Base-by-base conservation (phyloP, 345 rosid species). In the Clarkia xantiana region DNA sequence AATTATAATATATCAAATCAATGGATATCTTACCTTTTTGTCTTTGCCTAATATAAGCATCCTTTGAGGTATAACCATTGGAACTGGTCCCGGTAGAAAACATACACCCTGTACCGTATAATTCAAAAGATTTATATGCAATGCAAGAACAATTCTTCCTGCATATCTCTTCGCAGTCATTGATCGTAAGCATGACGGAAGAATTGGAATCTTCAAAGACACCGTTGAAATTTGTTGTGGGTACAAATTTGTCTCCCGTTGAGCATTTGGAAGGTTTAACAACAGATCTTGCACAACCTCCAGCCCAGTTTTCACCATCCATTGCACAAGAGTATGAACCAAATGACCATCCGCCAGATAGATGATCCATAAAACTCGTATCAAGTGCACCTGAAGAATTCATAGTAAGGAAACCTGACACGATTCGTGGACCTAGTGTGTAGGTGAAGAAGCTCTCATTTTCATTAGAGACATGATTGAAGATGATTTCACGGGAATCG, bases 401-500 rank as follows among this genome's bases (percentile, higher is more conserved):
- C n/a, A n/a, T n/a, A n/a, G n/a, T n/a, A n/a, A n/a, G n/a, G 6
- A 7, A 2, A 4, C 36, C 8, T 22, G 10, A 29, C 22, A 51
- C n/a, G n/a, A n/a, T n/a, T n/a, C n/a, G n/a, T n/a, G n/a, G n/a
- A n/a, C n/a, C n/a, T n/a, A n/a, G n/a, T n/a, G n/a, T n/a, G n/a
- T n/a, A 44, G 16, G 38, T 51, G 15, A 62, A 41, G 43, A 49
- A 62, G 14, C 38, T 38, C 11, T 62, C 67, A 11, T 62, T 51
- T 6, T 51, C 39, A 17, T 54, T 54, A 4, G 59, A 54, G 2
- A 47, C 20, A 29, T 45, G 54, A 36, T 43, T 54, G 54, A 53
- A 61, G 1, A 34, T 61, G 22, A 11, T 14, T 3, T 12, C 48
- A 2, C 22, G 2, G 42, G 51, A 50, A 56, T n/a, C n/a, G n/a